Base-by-base conservation (phyloP, 768 basidiomycete genomes). In the Lentinula edodes region DNA sequence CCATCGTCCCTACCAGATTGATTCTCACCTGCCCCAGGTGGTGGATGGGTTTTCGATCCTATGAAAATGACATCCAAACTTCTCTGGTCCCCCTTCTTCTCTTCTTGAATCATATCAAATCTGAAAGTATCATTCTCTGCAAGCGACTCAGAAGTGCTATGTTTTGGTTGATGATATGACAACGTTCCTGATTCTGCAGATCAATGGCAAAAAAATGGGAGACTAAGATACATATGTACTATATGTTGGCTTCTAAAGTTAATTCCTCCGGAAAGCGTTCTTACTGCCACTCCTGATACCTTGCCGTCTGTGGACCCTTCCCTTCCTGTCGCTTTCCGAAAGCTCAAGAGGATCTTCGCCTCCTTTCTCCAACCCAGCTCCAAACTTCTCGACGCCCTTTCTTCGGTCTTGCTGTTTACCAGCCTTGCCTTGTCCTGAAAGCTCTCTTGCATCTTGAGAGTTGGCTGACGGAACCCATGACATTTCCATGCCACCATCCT, bases 201-300 rank as follows among this genome's bases (percentile, higher is more conserved):
- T 23, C 23, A 23, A 23, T 23, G 23, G 23, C 3, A 23, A 23
- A 23, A 23, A 23, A 23, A 23, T 23, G 23, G 3, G 1, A 23
- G 23, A 23, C 23, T n/a, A n/a, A n/a, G n/a, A n/a, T n/a, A n/a
- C n/a, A n/a, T 16, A 18, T 12, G 32, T 16, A 53, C 4, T 53
- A 9, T 20, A 53, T 16, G 34, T 43, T 58, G 38, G 32, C 28
- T 34, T 46, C n/a, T 58, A 35, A 43, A n/a, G 36, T 46, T 63
- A 66, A 64, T 76, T 73, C 54, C 71, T 70, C 64, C 85, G 77
- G 71, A 93, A 91, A 1, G 83, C 84, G 73, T 95, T 98, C 77
- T 87, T 93, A 72, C 91, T 93, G 35, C 95, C 96, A 70, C 93
- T 97, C 56, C 96, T 81, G 56, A 89, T 80, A 8, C 87, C 90